Conservation (phyloP, 495 filamentous ascomycete species). For the Neurospora hispaniola region DNA sequence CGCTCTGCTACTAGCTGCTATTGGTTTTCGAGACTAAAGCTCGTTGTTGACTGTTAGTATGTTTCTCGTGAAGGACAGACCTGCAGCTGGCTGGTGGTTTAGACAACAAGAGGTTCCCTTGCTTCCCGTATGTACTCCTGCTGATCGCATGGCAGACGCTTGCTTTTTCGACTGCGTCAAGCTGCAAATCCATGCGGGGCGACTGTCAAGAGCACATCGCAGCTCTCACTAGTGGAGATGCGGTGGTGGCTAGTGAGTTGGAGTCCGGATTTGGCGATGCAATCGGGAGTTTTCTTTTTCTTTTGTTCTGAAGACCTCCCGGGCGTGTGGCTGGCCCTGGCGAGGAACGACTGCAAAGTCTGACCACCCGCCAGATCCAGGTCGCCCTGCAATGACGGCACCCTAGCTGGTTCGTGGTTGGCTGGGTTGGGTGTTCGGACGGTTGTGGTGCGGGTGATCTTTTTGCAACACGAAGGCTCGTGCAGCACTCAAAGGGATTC, state of each 20-base stretch:
- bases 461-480: slow-evolving; percentile 5
- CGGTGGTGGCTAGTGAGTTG: neutral
- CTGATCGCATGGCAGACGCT: neutral
- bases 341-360: neutral
- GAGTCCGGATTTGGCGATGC: neutral
- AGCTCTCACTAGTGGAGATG: neutral
- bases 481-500: slow-evolving; percentile 7
- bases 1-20: neutral
- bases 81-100: neutral
- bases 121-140: neutral
- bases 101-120: neutral
- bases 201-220: neutral
- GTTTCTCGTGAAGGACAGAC: neutral
- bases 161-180: neutral
- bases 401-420: neutral
- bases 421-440: neutral
- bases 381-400: neutral
- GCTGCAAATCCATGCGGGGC: neutral
- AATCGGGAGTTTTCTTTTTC: neutral
- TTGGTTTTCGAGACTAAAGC: neutral
- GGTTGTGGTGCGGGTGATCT: slow-evolving; percentile 4
- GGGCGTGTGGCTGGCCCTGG: neutral
- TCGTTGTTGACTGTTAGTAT: neutral
- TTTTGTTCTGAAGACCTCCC: neutral
- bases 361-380: neutral